phyloP scores from a whole-genome alignment of 1,284 basidiomycete genomes.

The Moesziomyces sp. region DNA sequence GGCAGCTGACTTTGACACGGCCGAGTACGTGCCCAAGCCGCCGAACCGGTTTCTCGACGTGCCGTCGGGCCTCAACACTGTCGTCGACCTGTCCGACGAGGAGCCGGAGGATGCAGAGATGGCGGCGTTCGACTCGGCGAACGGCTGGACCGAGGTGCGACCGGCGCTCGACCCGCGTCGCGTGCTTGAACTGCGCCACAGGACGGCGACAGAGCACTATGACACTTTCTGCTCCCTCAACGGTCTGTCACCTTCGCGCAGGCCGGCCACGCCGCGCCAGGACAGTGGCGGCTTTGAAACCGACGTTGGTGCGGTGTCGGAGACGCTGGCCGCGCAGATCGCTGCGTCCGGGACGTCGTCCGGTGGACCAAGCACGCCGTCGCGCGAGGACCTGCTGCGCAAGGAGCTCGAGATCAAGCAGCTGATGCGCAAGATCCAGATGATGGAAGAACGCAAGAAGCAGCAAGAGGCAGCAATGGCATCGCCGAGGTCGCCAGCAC shows the following conservation, averaged over 20 bases:
- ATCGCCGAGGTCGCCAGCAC: slow-evolving; percentile 16
- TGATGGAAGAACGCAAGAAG: slow-evolving; percentile 39
- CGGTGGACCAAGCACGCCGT: slow-evolving; percentile 19
- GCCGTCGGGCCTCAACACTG: slow-evolving; percentile 34
- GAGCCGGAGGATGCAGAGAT: slow-evolving; percentile 27
- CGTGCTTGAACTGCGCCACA: slow-evolving; percentile 19
- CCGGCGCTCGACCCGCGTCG: slow-evolving; percentile 12
- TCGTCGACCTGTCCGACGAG: slow-evolving; percentile 45
- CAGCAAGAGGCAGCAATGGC: slow-evolving; percentile 11
- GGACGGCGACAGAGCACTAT: slow-evolving; percentile 28
- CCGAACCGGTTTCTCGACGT: slow-evolving; percentile 31
- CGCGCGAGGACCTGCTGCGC: slow-evolving; percentile 29
- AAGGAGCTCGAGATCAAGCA: slow-evolving; percentile 50
- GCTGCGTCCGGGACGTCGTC: slow-evolving; percentile 3
- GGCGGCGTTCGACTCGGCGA: slow-evolving; percentile 6
- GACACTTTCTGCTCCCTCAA: slow-evolving; percentile 32
- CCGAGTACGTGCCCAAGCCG: slow-evolving; percentile 19
- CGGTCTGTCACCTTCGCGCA: slow-evolving; percentile 13
- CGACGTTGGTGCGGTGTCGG: not conserved
- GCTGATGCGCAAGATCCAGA: slow-evolving; percentile 35
- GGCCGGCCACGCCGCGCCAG: slow-evolving; percentile 5
- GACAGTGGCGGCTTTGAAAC: not conserved
- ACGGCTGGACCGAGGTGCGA: slow-evolving; percentile 15
- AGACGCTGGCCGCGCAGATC: slow-evolving; percentile 7
- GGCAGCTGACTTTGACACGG: slow-evolving; percentile 27